Evolutionary conservation across 805 yeast species (phyloP).

Genomic region (Teunomyces tritomae): DNA sequence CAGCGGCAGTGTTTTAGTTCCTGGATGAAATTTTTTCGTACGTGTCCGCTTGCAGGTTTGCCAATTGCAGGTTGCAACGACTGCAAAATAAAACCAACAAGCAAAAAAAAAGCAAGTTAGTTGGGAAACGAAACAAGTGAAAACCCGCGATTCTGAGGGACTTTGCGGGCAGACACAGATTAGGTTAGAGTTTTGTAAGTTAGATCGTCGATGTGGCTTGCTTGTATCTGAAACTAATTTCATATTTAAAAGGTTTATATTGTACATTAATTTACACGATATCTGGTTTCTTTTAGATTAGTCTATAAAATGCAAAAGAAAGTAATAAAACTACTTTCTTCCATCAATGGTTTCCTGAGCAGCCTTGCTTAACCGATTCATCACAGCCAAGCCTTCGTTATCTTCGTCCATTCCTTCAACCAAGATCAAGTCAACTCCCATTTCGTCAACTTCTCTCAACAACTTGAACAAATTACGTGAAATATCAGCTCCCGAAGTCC

Average conservation of each 20-base stretch:
- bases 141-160: background rate
- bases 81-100: background rate
- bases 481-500: slow-evolving; percentile 53
- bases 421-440: slow-evolving; percentile 65
- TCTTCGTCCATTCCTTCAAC: slow-evolving; percentile 79
- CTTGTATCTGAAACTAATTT: background rate
- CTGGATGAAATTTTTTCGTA: slow-evolving; percentile 2
- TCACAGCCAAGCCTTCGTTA: slow-evolving; percentile 87
- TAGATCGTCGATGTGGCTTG: background rate
- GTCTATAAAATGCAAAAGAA: background rate
- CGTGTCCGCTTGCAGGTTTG: slow-evolving; percentile 3
- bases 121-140: too few relatives aligned
- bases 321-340: background rate
- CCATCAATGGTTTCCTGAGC: slow-evolving; percentile 50
- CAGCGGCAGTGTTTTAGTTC: background rate
- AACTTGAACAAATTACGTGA: slow-evolving; percentile 72
- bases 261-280: background rate
- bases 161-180: background rate
- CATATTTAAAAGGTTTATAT: background rate
- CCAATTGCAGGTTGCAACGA: background rate
- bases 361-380: slow-evolving; percentile 88
- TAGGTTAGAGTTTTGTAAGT: background rate
- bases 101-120: too few relatives aligned
- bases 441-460: slow-evolving; percentile 73
- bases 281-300: background rate